Evolutionary conservation across 768 basidiomycete species (phyloP).

Genomic region (Suillus decipiens): DNA sequence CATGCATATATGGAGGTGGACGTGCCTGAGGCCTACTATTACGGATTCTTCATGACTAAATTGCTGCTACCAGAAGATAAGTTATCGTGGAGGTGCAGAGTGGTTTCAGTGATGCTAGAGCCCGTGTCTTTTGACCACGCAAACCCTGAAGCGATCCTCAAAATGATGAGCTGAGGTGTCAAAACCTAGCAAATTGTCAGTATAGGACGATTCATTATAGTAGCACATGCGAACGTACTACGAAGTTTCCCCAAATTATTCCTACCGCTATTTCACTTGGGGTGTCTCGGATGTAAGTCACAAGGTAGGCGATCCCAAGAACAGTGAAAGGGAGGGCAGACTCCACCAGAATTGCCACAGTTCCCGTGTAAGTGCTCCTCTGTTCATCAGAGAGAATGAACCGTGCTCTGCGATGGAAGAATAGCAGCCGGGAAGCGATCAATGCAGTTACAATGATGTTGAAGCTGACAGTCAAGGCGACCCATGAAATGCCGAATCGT

Average conservation of each 20-base stretch:
- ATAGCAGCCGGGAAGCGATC: neutral
- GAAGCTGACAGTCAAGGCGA: constrained; percentile 1
- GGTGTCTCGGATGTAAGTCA: neutral
- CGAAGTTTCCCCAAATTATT: constrained; percentile 2
- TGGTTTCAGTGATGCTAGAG: neutral
- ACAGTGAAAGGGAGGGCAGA: constrained; percentile 10
- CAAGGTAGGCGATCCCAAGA: constrained; percentile 6
- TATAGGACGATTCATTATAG: neutral
- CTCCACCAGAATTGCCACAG: constrained; percentile 5
- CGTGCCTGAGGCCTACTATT: neutral
- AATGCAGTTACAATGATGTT: constrained; percentile 6
- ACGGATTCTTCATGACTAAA: neutral
- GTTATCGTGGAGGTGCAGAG: too few species aligned
- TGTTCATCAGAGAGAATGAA: neutral
- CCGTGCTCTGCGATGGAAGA: neutral
- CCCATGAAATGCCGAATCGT: constrained; percentile 7
- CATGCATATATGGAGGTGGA: neutral
- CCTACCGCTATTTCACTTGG: neutral
- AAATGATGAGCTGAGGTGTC: constrained; percentile 9
- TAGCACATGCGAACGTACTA: neutral
- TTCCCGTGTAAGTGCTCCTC: neutral
- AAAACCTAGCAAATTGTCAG: neutral
- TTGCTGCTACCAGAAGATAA: neutral
- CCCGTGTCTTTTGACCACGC: constrained; percentile 7
- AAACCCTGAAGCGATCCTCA: neutral